Conservation (phyloP, 2,329 filamentous ascomycete genomes). For the Celoporthe dispersa region DNA sequence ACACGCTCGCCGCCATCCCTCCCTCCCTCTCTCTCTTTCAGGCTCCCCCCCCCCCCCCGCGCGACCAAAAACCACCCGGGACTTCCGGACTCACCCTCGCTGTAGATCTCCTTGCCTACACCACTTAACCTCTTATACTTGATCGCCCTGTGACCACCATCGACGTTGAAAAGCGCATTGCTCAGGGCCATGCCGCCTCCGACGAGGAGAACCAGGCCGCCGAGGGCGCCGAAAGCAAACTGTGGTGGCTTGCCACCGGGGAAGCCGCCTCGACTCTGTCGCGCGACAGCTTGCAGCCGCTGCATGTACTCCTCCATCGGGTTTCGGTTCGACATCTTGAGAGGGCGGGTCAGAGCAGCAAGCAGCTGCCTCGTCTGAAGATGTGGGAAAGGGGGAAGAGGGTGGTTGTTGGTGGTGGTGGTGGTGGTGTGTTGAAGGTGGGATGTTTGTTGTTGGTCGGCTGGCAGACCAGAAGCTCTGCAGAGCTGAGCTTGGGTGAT, state of each 20-base stretch:
- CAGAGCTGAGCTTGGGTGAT: constrained; percentile 13
- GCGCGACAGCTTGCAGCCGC: constrained; percentile 55
- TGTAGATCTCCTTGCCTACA: constrained; percentile 95
- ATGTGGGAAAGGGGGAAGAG: constrained; percentile 1
- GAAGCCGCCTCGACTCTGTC: constrained; percentile 46
- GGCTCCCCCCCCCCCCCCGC: no score
- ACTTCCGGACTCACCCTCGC: constrained; percentile 69
- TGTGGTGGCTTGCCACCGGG: constrained; percentile 49
- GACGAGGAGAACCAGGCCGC: constrained; percentile 49
- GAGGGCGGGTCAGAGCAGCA: not conserved
- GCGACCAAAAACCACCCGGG: not conserved
- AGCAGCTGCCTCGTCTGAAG: not conserved
- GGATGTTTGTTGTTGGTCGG: constrained; percentile 6
- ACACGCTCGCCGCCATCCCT: not conserved
- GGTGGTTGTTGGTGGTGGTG: not conserved
- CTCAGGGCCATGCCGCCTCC: constrained; percentile 58
- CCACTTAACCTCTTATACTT: constrained; percentile 94
- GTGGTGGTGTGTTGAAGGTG: not conserved
- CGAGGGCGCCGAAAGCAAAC: constrained; percentile 45
- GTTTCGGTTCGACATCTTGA: constrained; percentile 42
- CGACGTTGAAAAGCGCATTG: constrained; percentile 77
- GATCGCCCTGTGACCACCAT: constrained; percentile 98
- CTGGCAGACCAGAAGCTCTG: constrained; percentile 8
- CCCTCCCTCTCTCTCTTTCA: not conserved
- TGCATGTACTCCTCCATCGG: constrained; percentile 56